A percentile compares a stretch with the other conserved stretches of the same genome.
These are phyloP conservation scores for Gymnopilus junonius DNA, from an alignment of 768 basidiomycete species.

Conservation along the genomic window DNA sequence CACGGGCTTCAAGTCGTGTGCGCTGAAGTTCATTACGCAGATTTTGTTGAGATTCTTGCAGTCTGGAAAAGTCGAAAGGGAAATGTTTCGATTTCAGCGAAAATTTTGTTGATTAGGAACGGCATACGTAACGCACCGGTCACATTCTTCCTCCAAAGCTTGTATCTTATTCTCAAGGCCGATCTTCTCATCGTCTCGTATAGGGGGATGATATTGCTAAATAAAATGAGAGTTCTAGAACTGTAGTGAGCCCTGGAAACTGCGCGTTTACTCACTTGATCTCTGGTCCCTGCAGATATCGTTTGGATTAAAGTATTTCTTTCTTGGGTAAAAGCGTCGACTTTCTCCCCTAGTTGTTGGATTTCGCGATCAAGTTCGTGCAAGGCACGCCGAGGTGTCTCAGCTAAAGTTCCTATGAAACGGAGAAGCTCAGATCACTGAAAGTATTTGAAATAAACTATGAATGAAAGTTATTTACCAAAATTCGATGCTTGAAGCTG, in stretches of 20 bases:
- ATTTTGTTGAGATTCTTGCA: conserved; percentile 30
- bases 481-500: background rate
- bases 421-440: background rate
- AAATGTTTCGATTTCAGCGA: background rate
- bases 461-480: background rate
- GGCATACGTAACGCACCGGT: conserved; percentile 26
- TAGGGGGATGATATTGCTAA: background rate
- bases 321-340: conserved; percentile 43
- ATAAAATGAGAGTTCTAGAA: too few relatives aligned
- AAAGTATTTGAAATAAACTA: background rate
- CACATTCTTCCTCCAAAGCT: conserved; percentile 37
- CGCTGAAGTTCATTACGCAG: conserved; percentile 35
- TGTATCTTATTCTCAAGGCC: background rate
- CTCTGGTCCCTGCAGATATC: background rate
- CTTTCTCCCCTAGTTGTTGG: conserved; percentile 32
- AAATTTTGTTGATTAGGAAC: background rate
- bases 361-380: conserved; percentile 39
- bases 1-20: conserved; percentile 22
- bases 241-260: too few relatives aligned
- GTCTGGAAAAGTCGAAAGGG: conserved; percentile 29
- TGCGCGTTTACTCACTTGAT: background rate
- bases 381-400: background rate
- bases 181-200: background rate
- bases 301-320: conserved; percentile 29
- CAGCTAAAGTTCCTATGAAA: background rate